Evolutionary conservation across 805 yeast genomes (phyloP).

Genomic region (Candida palmyrensis): DNA sequence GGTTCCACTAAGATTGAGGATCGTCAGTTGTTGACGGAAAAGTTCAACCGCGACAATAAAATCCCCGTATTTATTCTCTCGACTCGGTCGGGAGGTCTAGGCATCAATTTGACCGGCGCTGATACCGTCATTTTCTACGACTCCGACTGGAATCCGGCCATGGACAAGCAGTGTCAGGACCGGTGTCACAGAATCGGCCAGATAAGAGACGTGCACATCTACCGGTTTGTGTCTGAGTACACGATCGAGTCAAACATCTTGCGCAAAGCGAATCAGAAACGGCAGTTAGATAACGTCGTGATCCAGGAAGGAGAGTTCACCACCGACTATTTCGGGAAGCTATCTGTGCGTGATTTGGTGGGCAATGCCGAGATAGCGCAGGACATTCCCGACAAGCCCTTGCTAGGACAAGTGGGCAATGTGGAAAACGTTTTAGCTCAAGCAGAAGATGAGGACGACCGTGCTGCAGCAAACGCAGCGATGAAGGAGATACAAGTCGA

Average conservation of each 20-base stretch:
- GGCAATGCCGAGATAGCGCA: conserved; percentile 52
- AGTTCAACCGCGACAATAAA: conserved; percentile 80
- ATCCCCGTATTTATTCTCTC: conserved; percentile 90
- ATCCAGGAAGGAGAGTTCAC: conserved; percentile 98
- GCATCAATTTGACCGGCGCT: conserved; percentile 96
- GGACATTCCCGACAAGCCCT: conserved; percentile 37
- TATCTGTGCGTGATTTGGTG: conserved; percentile 79
- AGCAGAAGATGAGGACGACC: conserved; percentile 93
- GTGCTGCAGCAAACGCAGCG: conserved; percentile 85
- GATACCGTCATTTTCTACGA: conserved; percentile 98
- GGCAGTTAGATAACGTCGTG: conserved; percentile 88
- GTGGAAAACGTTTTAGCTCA: conserved; percentile 69
- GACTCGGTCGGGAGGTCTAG: conserved; percentile 97
- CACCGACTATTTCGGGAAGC: conserved; percentile 87
- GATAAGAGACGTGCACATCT: conserved; percentile 95
- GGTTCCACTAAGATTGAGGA: conserved; percentile 98
- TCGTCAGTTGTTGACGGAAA: conserved; percentile 88
- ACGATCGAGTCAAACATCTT: conserved; percentile 95
- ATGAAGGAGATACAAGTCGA: conserved; percentile 81
- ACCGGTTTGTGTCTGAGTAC: conserved; percentile 91
- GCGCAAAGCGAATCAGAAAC: conserved; percentile 89
- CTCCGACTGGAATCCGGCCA: conserved; percentile 99
- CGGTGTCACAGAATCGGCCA: conserved; percentile 99
- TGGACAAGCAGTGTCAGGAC: conserved; percentile 99
- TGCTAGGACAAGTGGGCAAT: conserved; percentile 28